phyloP scores from a whole-genome alignment of 495 filamentous ascomycete species.

The Astrocystis sublimbata region DNA sequence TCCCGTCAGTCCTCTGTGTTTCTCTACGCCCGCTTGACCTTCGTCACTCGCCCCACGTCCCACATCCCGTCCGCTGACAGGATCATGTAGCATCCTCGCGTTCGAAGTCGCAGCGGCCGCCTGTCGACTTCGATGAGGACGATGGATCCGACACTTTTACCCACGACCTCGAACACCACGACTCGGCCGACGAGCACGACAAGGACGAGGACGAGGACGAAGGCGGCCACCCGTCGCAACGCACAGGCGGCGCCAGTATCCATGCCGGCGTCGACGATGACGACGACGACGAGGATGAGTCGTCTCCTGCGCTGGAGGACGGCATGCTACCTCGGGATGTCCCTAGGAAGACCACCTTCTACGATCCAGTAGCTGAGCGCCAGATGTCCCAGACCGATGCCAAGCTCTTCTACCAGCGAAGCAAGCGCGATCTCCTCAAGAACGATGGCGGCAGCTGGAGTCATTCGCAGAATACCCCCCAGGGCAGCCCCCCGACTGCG shows the following conservation, averaged over 20 bases:
- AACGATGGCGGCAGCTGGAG: slow-evolving; percentile 47
- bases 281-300: no score
- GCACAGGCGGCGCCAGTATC: slow-evolving; percentile 1
- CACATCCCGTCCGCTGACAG: slow-evolving; percentile 23
- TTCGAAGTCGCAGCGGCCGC: slow-evolving; percentile 25
- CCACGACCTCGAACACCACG: slow-evolving; percentile 20
- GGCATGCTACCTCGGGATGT: slow-evolving; percentile 73
- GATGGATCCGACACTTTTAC: slow-evolving; percentile 25
- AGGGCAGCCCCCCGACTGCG: slow-evolving; percentile 45
- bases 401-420: slow-evolving; percentile 91
- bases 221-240: slow-evolving; percentile 2
- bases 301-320: slow-evolving; percentile 37
- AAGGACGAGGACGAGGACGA: slow-evolving; percentile 21
- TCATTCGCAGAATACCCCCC: slow-evolving; percentile 48
- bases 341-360: slow-evolving; percentile 77
- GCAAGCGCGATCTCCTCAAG: slow-evolving; percentile 62
- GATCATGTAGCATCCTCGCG: slow-evolving; percentile 22
- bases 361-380: slow-evolving; percentile 86
- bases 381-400: slow-evolving; percentile 88
- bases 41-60: neutral
- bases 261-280: slow-evolving; percentile 1
- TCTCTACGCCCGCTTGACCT: slow-evolving; percentile 7
- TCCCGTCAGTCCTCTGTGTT: slow-evolving; percentile 6
- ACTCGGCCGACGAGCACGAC: slow-evolving; percentile 13
- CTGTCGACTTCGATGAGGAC: slow-evolving; percentile 32